Evolutionary conservation across 495 filamentous ascomycete genomes (phyloP).

Genomic region (Trichocladium antarcticum): DNA sequence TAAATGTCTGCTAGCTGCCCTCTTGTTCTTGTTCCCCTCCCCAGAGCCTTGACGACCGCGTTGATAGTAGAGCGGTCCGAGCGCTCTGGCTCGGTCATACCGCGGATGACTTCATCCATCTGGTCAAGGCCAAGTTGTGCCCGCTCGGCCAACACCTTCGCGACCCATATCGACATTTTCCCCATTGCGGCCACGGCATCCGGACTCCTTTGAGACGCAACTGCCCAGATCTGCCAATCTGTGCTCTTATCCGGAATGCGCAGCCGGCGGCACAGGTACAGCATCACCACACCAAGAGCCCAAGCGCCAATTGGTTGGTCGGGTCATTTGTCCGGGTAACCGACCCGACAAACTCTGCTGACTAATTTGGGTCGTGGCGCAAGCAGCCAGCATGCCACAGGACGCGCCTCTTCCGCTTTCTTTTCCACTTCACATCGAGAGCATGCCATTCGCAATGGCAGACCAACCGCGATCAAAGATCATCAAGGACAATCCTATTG

Average conservation of each 20-base stretch:
- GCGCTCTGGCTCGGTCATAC: constrained; percentile 1
- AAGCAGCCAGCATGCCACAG: too few relatives aligned
- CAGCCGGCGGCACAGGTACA: background rate
- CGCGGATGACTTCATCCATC: constrained; percentile 4
- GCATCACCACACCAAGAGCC: constrained; percentile 1
- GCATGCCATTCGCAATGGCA: too few relatives aligned
- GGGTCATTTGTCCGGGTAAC: too few relatives aligned
- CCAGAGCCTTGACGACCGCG: background rate
- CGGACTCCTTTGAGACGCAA: background rate
- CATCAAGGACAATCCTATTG: too few relatives aligned
- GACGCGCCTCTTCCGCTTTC: too few relatives aligned
- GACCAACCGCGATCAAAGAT: too few relatives aligned
- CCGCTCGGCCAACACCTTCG: background rate
- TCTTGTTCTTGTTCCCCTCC: background rate
- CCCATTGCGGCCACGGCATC: background rate
- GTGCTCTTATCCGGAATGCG: constrained; percentile 3
- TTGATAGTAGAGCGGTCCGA: background rate
- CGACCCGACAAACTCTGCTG: too few relatives aligned
- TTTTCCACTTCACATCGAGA: too few relatives aligned
- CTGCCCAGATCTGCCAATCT: background rate
- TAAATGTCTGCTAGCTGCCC: background rate
- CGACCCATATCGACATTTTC: background rate
- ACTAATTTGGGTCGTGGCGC: too few relatives aligned
- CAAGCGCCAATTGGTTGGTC: too few relatives aligned
- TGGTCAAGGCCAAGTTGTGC: constrained; percentile 1